A percentile compares a stretch with the other conserved stretches of the same genome.
Conservation (phyloP, 2,329 filamentous ascomycete genomes). For the Paraphoma chrysanthemicola region DNA sequence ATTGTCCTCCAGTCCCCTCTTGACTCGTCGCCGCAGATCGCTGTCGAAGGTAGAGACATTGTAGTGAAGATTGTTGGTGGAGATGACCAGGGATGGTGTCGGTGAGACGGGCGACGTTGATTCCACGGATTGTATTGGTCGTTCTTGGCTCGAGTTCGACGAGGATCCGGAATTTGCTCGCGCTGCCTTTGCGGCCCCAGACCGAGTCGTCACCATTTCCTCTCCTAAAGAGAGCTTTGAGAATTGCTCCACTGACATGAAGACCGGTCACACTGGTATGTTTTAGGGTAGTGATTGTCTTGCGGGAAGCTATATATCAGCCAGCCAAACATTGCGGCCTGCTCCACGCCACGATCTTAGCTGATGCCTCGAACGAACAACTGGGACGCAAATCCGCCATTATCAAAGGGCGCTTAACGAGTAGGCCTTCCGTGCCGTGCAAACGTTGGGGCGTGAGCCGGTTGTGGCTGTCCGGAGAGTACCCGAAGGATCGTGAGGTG, state of each 20-base stretch:
- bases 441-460: slow-evolving; percentile 30
- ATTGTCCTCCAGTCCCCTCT: slow-evolving; percentile 41
- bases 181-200: slow-evolving; percentile 40
- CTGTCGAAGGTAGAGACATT: slow-evolving; percentile 41
- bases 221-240: slow-evolving; percentile 46
- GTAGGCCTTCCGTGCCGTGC: slow-evolving; percentile 39
- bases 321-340: slow-evolving; percentile 15
- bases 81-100: slow-evolving; percentile 41
- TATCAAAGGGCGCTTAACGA: slow-evolving; percentile 38
- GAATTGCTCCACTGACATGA: slow-evolving; percentile 47
- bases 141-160: slow-evolving; percentile 26
- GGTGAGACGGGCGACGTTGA: slow-evolving; percentile 28
- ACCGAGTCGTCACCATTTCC: slow-evolving; percentile 48
- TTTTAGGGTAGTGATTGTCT: slow-evolving; percentile 16
- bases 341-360: slow-evolving; percentile 38
- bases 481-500: slow-evolving; percentile 24
- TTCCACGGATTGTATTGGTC: slow-evolving; percentile 31
- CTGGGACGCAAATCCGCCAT: slow-evolving; percentile 26
- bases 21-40: slow-evolving; percentile 39
- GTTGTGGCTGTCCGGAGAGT: slow-evolving; percentile 39
- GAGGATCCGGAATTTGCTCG: slow-evolving; percentile 23
- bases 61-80: slow-evolving; percentile 42
- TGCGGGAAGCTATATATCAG: slow-evolving; percentile 42
- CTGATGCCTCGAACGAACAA: slow-evolving; percentile 26
- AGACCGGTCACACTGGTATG: slow-evolving; percentile 23